Base-by-base conservation (phyloP, 208 protist species). In the Crithidia mellificae region DNA sequence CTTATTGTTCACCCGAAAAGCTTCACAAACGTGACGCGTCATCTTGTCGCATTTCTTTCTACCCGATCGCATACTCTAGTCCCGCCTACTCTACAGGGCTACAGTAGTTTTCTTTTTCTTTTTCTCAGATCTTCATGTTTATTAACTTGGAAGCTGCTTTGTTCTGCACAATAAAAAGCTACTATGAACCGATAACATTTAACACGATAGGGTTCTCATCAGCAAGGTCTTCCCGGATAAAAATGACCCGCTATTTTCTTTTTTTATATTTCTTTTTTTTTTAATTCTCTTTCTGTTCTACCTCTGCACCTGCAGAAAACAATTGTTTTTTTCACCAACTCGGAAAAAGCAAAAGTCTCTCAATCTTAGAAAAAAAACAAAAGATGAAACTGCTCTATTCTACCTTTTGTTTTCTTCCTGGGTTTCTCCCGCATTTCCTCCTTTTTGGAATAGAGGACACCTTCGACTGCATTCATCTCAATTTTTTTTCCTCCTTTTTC, bases 131-230 rank as follows among this genome's bases (percentile, higher is more conserved):
- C 4, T 29, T 30, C 30, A 22, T 47, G 52, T 52, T 41, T 41
- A 24, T 43, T 66, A 54, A n/a, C 32, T 38, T 46, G 38, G 50
- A 56, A 46, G 38, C n/a, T 43, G 61, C 27, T 54, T 63, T 47
- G 57, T 63, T 63, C 43, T 36, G 59, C 44, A 53, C 47, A 46
- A 47, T 47, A 63, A 63, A 50, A 25, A 34, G 39, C 43, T 63
- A 63, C 56, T 63, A 49, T n/a, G 14, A 63, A 47, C 36, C 43
- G 56, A 44, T 30, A 49, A 46, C 56, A n/a, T 25, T 22, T 36
- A 49, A 36, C 56, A 49, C 36, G 39, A 47, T 63, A 50, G 56
- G 43, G 20, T 63, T 34, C 38, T 65, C 46, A 65, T 29, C 32
- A 22, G 51, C 24, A 39, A 39, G 12, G 51, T 56, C 29, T 34